A percentile compares a stretch with the other conserved stretches of the same genome.
Conservation (phyloP, 2,329 filamentous ascomycete species). For the Pyricularia pennisetigena region DNA sequence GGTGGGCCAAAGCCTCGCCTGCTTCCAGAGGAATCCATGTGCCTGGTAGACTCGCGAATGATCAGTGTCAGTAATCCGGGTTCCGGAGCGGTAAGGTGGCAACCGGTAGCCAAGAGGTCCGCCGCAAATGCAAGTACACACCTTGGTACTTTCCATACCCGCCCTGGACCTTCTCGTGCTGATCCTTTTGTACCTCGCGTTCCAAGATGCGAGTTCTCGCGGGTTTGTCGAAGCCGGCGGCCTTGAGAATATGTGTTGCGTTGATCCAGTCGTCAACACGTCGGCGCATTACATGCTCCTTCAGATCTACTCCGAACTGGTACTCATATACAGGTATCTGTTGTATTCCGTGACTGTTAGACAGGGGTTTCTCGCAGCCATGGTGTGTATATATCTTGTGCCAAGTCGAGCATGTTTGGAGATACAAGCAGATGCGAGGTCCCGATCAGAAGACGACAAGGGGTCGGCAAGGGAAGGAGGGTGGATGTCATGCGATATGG, state of each 20-base stretch:
- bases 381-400: not conserved
- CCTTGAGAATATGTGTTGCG: conserved; percentile 97
- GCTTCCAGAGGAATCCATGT: conserved; percentile 91
- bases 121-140: conserved; percentile 21
- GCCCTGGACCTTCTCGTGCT: conserved; percentile 96
- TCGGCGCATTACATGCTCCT: conserved; percentile 90
- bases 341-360: not conserved
- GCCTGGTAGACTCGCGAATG: conserved; percentile 37
- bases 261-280: conserved; percentile 96
- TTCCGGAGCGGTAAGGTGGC: conserved; percentile 4
- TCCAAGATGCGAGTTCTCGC: conserved; percentile 91
- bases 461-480: not conserved
- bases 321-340: conserved; percentile 94
- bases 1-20: conserved; percentile 71
- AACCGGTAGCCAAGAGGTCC: not conserved
- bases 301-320: conserved; percentile 68
- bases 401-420: not conserved
- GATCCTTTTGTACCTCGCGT: conserved; percentile 90
- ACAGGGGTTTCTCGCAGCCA: not conserved
- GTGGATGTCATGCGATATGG: not conserved
- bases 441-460: not conserved
- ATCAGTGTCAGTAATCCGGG: conserved; percentile 5
- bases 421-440: conserved; percentile 7
- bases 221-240: conserved; percentile 94
- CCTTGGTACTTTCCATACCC: conserved; percentile 98